A percentile compares a stretch with the other conserved stretches of the same genome.
phyloP scores from a whole-genome alignment of 306 rosid species.

The Sphenostylis stenocarpa region DNA sequence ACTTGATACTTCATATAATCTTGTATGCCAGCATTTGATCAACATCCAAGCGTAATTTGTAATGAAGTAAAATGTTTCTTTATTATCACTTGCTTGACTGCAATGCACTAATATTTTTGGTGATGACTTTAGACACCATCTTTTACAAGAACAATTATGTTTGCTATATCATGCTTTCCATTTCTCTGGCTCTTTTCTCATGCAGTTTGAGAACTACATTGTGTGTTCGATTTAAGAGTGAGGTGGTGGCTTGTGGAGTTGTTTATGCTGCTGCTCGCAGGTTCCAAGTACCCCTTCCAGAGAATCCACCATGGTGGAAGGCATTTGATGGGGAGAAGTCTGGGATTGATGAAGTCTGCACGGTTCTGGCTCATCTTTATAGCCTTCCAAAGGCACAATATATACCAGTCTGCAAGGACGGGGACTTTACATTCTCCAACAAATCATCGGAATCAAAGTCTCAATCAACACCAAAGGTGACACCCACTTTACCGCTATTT shows the following conservation, averaged over 20 bases:
- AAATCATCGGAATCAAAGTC: conserved; percentile 70
- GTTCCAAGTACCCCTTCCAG: conserved; percentile 92
- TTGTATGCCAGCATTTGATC: conserved; percentile 12
- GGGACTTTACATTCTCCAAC: conserved; percentile 75
- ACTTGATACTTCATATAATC: not conserved
- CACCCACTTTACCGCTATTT: not conserved
- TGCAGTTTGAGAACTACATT: conserved; percentile 88
- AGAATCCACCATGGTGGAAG: conserved; percentile 99
- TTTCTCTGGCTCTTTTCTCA: conserved; percentile 1
- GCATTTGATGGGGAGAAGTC: conserved; percentile 90
- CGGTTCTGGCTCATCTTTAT: conserved; percentile 87
- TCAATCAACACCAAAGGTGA: conserved; percentile 64
- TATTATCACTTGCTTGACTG: not conserved
- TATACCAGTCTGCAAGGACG: conserved; percentile 81
- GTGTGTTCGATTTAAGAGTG: conserved; percentile 94
- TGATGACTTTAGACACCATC: not conserved
- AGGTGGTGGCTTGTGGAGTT: conserved; percentile 98
- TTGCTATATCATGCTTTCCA: not conserved
- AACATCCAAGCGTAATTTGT: conserved; percentile 6
- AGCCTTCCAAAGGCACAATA: conserved; percentile 90
- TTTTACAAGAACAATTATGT: not conserved
- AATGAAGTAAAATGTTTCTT: not conserved
- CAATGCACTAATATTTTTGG: not conserved
- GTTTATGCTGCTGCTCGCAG: conserved; percentile 95
- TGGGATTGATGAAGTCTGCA: conserved; percentile 91